Evolutionary conservation across 2,329 filamentous ascomycete genomes (phyloP), one percentile per base, ranked within the genome.

Genomic region (Apiospora malaysiana): DNA sequence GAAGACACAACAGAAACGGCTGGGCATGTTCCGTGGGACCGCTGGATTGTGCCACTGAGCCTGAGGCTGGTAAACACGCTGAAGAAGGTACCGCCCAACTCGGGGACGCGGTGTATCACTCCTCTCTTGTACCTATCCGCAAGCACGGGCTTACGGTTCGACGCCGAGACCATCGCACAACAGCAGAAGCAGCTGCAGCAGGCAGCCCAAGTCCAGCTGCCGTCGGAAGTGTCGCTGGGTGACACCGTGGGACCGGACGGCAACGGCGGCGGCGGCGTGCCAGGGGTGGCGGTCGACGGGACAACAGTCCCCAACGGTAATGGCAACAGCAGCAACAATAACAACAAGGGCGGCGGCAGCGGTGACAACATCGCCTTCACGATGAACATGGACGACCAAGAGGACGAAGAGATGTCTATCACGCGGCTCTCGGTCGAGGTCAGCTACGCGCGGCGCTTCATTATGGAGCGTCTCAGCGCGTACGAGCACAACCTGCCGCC

Each of bases 401-500:
- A 27, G 14, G 46, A 47, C 45, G 47, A 45, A 5, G 69, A 76
- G 21, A 68, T 76, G 1, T 67, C 69, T 6, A 70, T 76, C 68
- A 73, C 32, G 0, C 74, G 73, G 70, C 69, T 80, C 68, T 79
- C 79, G 0, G 73, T 84, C 0, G 81, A 83, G 21, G 80, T 81
- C 0, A 81, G 79, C 16, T 79, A 78, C 27, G 82, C 83, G 1
- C 80, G 83, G 2, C 77, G 79, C 21, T 82, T 83, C 68, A 75
- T 84, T 27, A 81, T 83, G 76, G 77, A 77, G 1, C 74, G 83
- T 2, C 75, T 84, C 2, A 78, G 79, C 5, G 79, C 82, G 25
- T 66, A 84, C 37, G 83, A 84, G 72, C 77, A 79, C 16, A 82
- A 74, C 23, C 71, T 84, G 7, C 83, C 82, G 4, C 83, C 83